A percentile compares a stretch with the other conserved stretches of the same genome.
These are phyloP conservation scores for Diospyros kaki DNA, from an alignment of 148 eudicot genomes.

Conservation along the genomic window DNA sequence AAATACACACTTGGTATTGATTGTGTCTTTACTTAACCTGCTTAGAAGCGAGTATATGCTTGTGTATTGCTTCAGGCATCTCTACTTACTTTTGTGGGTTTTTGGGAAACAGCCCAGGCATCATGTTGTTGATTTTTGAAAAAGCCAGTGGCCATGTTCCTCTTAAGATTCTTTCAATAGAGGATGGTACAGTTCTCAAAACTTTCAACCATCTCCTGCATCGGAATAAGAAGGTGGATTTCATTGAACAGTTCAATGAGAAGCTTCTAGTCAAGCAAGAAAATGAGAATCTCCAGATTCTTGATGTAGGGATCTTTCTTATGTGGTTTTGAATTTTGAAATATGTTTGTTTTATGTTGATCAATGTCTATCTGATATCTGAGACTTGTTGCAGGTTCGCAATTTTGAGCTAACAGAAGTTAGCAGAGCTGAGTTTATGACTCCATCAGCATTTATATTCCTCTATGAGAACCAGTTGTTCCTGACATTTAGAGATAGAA, in stretches of 20 bases:
- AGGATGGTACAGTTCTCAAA: constrained; percentile 95
- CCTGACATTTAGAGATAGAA: constrained; percentile 82
- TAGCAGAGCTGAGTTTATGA: constrained; percentile 88
- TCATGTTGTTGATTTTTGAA: constrained; percentile 83
- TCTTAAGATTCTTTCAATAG: constrained; percentile 88
- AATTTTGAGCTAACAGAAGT: constrained; percentile 80
- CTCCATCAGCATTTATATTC: constrained; percentile 96
- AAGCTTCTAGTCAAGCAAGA: constrained; percentile 99
- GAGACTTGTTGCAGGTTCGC: constrained; percentile 58
- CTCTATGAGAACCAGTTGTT: constrained; percentile 92
- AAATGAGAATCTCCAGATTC: constrained; percentile 92
- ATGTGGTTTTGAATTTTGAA: constrained; percentile 1
- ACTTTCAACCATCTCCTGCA: constrained; percentile 89
- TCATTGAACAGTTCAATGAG: constrained; percentile 95
- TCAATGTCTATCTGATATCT: constrained; percentile 11
- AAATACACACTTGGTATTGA: background rate
- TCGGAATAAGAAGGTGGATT: constrained; percentile 93
- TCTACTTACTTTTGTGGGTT: constrained; percentile 1
- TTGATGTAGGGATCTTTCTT: constrained; percentile 57
- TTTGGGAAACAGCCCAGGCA: constrained; percentile 70
- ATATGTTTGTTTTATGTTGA: background rate
- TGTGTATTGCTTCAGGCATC: background rate
- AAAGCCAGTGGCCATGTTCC: constrained; percentile 79
- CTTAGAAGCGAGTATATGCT: background rate
- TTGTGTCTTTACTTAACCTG: background rate